Conservation (phyloP, 805 yeast genomes). For the Nakazawaea ambrosiae region DNA sequence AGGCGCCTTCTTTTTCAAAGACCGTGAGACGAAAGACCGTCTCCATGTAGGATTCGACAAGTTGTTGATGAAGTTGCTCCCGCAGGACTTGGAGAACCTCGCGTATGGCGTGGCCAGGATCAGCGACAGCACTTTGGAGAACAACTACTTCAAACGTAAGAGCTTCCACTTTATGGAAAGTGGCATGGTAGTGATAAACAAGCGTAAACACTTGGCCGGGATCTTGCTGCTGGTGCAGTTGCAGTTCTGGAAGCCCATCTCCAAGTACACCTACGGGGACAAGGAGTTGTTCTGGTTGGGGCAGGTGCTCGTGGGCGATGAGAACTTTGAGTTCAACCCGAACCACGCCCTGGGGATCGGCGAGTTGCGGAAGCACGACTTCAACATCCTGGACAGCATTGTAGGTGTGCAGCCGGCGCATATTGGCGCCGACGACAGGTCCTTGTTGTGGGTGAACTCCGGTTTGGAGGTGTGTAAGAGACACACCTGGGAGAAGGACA, state of each 20-base stretch:
- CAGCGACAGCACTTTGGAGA: conserved; percentile 30
- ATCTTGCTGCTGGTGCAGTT: conserved; percentile 35
- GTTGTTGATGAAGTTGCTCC: conserved; percentile 39
- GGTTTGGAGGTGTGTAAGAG: conserved; percentile 58
- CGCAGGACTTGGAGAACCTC: conserved; percentile 17
- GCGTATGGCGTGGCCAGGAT: conserved; percentile 18
- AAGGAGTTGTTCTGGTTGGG: conserved; percentile 77
- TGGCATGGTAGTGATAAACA: conserved; percentile 41
- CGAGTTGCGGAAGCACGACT: conserved; percentile 24
- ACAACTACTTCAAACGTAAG: conserved; percentile 31
- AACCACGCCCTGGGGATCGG: conserved; percentile 55
- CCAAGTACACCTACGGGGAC: conserved; percentile 64
- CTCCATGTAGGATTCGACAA: conserved; percentile 30
- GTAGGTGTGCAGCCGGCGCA: conserved; percentile 46
- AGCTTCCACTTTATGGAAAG: conserved; percentile 41
- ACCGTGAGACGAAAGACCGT: conserved; percentile 29
- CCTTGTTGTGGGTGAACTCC: conserved; percentile 61
- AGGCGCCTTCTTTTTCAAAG: conserved; percentile 42
- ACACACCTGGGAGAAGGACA: conserved; percentile 32
- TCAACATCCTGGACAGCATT: conserved; percentile 3
- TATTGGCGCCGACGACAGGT: conserved; percentile 41
- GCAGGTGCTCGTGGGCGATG: conserved; percentile 49
- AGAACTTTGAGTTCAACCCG: conserved; percentile 41
- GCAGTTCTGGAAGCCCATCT: conserved; percentile 35
- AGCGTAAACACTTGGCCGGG: conserved; percentile 41